These are phyloP conservation scores for Cyberlindnera galapagoensis DNA, from an alignment of 805 yeast species.

Conservation along the genomic window DNA sequence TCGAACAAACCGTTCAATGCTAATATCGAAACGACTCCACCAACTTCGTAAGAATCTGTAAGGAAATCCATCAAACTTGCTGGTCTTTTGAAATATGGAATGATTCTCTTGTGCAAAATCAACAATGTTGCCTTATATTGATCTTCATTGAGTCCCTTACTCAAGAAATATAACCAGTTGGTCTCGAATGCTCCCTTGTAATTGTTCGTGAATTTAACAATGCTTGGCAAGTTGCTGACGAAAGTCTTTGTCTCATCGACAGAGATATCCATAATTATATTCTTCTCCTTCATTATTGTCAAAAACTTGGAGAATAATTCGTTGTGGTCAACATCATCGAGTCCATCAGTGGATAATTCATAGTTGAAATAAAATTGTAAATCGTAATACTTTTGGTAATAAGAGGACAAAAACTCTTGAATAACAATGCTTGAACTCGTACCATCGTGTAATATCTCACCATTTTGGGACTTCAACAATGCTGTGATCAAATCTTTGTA, in stretches of 20 bases:
- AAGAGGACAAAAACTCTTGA: conserved; percentile 50
- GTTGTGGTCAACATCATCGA: conserved; percentile 9
- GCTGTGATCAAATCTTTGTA: conserved; percentile 37
- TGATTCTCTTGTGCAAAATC: conserved; percentile 74
- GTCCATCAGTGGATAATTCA: conserved; percentile 31
- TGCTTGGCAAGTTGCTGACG: conserved; percentile 41
- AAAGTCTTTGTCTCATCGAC: conserved; percentile 31
- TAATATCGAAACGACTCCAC: conserved; percentile 61
- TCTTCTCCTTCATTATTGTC: conserved; percentile 30
- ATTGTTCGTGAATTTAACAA: conserved; percentile 31
- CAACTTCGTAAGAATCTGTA: conserved; percentile 71
- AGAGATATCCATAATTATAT: conserved; percentile 27
- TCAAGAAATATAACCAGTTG: conserved; percentile 54
- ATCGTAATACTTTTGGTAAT: conserved; percentile 61
- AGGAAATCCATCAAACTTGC: conserved; percentile 87
- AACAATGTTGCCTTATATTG: conserved; percentile 68
- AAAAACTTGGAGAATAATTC: conserved; percentile 31
- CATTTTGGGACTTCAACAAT: conserved; percentile 30
- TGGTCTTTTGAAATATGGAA: conserved; percentile 77
- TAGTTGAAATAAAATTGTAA: conserved; percentile 67
- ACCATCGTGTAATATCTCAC: conserved; percentile 38
- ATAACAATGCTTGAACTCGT: conserved; percentile 41
- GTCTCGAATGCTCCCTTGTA: conserved; percentile 67
- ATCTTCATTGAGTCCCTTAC: conserved; percentile 34
- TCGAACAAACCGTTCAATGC: conserved; percentile 85